Base-by-base conservation (phyloP, 139 green algal species). In the Chlamydomonas sp. region DNA sequence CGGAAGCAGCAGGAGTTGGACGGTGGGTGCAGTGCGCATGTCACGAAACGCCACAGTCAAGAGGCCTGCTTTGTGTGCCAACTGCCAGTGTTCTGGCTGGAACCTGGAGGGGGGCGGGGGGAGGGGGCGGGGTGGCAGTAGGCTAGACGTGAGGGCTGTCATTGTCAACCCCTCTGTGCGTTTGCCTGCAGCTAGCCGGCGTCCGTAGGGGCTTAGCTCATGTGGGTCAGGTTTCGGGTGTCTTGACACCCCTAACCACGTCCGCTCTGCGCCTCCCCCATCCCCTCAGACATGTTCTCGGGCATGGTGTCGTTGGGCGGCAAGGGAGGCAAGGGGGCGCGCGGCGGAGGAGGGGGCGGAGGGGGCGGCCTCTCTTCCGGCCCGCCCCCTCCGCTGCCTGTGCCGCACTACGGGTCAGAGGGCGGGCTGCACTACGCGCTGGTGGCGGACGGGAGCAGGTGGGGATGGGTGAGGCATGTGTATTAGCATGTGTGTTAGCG, bases 321-420 rank as follows among this genome's bases (percentile, higher is more conserved):
- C 0, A 31, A 18, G 20, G 73, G 73, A 64, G 77, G 84, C 18
- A 83, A 69, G 78, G 84, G 75, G n/a, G 31, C 63, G 15, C 72
- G 79, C 75, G 16, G 72, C 5, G 80, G 83, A 59, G 72, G 72
- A 14, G 31, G n/a, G 4, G 73, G n/a, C 31, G 83, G 63, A 69
- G 16, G 58, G 58, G 58, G 17, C 67, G 9, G 3, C 12, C 10
- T 72, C 67, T 72, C 67, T 15, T 49, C 68, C 2, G 80, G 71
- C 9, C 82, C 82, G 9, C 61, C 82, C 1, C 71, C 58, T 3
- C 82, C 82, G 60, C 82, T 86, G 61, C 87, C 85, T 10, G 85
- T 98, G 84, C 96, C 96, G 18, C 91, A 92, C 6, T 91, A 95
- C 58, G 96, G 96, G 5, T 85, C 89, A 5, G 79, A 92, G 49